Evolutionary conservation across 352 stramenopile genomes (phyloP), one percentile per base, ranked within the genome.

Genomic region (Phytophthora boehmeriae): DNA sequence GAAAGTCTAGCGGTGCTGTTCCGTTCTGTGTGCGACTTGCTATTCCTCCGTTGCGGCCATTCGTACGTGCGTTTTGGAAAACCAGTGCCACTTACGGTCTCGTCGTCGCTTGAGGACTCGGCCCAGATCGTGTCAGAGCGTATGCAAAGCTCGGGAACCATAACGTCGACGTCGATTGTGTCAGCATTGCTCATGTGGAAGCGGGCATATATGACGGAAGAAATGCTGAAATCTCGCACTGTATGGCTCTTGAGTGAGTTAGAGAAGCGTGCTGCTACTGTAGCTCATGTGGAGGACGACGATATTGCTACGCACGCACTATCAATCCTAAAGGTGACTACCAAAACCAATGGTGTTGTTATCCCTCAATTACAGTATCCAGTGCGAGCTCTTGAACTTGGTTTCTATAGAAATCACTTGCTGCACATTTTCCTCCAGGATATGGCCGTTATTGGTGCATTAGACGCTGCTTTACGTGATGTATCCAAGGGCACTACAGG

Each of bases 351-450:
- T 10, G 56, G 64, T n/a, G 76, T 91, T 23, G 52, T 92, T 11
- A 28, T 56, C n/a, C 68, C 83, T 4, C 74, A 89, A 10, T 53
- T 90, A 9, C 60, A 81, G 45, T 88, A 82, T 42, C 76, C 85
- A 28, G 83, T 78, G 44, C 76, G 80, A 28, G 79, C 87, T 30
- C 65, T 97, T 1, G 80, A 90, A 48, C 53, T 97, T 4, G 80
- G 73, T 5, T 97, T 93, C 55, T 95, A 95, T 62, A 84, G 89
- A 4, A 97, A 97, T 54, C 85, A 95, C 35, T 55, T 96, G 50
- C 63, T 95, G 0, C 83, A 95, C 54, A 63, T 90, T 42, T 95
- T 97, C 30, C 39, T 94, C 5, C 78, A 73, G 1, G 85, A 96
- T 27, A 89, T 92, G 68, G 81, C 86, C 4, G 62, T 93, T 17